Evolutionary conservation across 1,284 basidiomycete species (phyloP), one percentile per base, ranked within the genome.

Genomic region (Malassezia sp.): DNA sequence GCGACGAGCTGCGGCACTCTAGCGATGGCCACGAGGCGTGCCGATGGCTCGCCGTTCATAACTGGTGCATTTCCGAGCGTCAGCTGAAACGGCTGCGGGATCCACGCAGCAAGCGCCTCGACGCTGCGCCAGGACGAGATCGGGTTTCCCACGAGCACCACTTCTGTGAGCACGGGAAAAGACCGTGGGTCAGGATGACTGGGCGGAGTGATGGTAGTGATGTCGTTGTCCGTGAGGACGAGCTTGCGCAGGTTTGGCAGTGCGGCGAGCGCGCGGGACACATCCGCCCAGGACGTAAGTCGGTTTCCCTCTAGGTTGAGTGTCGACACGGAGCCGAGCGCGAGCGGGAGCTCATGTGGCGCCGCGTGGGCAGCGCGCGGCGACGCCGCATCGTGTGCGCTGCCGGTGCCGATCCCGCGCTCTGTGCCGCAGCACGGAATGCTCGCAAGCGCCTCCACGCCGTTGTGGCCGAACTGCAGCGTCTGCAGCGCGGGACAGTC

Each of bases 401-500:
- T n/a, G n/a, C n/a, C n/a, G n/a, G n/a, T n/a, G n/a, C n/a, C n/a
- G n/a, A n/a, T n/a, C n/a, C n/a, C n/a, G n/a, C n/a, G n/a, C n/a
- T n/a, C n/a, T n/a, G n/a, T n/a, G 26, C 7, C 26, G 12, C 26
- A n/a, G n/a, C n/a, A n/a, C n/a, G n/a, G n/a, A n/a, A n/a, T n/a
- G n/a, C n/a, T n/a, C 4, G 11, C 32, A 10, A 36, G 33, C 14
- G 22, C 8, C 17, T n/a, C 8, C 32, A 88, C 71, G 18, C 67
- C 60, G 64, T 95, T 93, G 71, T 81, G 79, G 6, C 86, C 87
- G 43, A 88, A 69, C 71, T 91, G 83, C 4, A 90, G 73, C 1
- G 75, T 61, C 33, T 73, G 73, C 20, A 96, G 72, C 18, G 67
- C 69, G 0, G 81, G 79, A 74, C 91, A 82, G 26, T 74, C 35